Evolutionary conservation across 75 land plant species (phyloP).

Genomic region (Azolla pinnata): DNA sequence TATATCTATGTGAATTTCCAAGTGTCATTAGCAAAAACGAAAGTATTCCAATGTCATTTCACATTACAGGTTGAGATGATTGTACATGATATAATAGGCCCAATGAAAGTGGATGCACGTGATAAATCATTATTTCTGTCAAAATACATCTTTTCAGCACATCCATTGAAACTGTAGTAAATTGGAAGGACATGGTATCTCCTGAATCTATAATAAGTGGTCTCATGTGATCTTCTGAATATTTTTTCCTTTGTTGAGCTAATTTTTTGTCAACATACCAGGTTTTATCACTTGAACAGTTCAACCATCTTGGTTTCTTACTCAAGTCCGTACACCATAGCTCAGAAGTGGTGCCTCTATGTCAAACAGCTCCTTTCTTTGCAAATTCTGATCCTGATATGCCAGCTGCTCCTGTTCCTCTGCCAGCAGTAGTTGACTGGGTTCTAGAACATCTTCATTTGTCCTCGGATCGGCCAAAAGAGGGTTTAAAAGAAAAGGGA

Average conservation of each 20-base stretch:
- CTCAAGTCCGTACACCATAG: conserved; percentile 56
- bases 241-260: conserved; percentile 1
- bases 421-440: conserved; percentile 80
- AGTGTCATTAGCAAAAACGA: too few relatives aligned
- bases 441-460: conserved; percentile 51
- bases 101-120: too few relatives aligned
- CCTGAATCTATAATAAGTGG: neutral
- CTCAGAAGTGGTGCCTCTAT: conserved; percentile 39
- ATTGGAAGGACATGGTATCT: neutral
- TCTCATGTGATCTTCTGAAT: too few relatives aligned
- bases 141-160: too few relatives aligned
- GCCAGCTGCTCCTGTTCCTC: conserved; percentile 92
- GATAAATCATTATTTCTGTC: too few relatives aligned
- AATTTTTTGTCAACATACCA: conserved; percentile 10
- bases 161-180: too few relatives aligned
- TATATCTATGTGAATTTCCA: too few relatives aligned
- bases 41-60: too few relatives aligned
- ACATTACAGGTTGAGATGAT: too few relatives aligned
- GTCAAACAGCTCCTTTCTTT: conserved; percentile 87
- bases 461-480: conserved; percentile 47
- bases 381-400: conserved; percentile 98
- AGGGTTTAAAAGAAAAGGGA: conserved; percentile 61
- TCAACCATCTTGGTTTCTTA: conserved; percentile 83
- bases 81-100: too few relatives aligned
- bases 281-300: conserved; percentile 71